Evolutionary conservation across 83 land plant species (phyloP), one percentile per base, ranked within the genome.

Genomic region (Picea abies): DNA sequence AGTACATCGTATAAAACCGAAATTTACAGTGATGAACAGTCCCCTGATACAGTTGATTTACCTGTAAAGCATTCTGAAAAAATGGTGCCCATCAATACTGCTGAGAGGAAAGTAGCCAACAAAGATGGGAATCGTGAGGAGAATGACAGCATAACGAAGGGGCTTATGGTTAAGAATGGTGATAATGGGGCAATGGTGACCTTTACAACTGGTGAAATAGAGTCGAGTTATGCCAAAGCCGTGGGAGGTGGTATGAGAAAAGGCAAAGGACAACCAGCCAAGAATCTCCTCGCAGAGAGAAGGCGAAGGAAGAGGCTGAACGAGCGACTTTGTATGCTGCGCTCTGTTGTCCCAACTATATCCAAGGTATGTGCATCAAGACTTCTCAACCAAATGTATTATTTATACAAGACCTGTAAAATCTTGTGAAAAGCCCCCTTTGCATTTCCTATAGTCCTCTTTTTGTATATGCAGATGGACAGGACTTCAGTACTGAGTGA

Each of bases 281-380:
- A 94, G 89, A 96, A 96, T 80, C 88, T 96, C 6, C 82, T 85
- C 1, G 93, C 98, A 17, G 98, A 96, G 89, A 88, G 98, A 73
- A 89, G 84, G 56, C 83, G 98, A 68, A 80, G 98, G 81, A 81
- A 87, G 84, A 95, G 91, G 81, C 87, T 95, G 63, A 88, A 90
- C 60, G 89, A 90, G 73, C 89, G 89, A 39, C 88, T 94, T 23
- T 86, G 89, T 37, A 73, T 87, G 12, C 84, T 95, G 83, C 92
- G 98, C 0, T 80, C 95, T 78, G 82, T 92, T 22, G 98, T 95
- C 26, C 98, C 98, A 4, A 95, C 86, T 23, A 95, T 95, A 72
- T 92, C 92, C 32, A 94, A 94, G 91, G 98, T 82, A 84, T 35
- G 68, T 8, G 63, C 25, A 22, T 26, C 4, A 2, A 22, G 16